Percentiles rank a stretch among this genome's conserved stretches.
phyloP scores from a whole-genome alignment of 1,284 basidiomycete genomes.

The Thelephora terrestris region DNA sequence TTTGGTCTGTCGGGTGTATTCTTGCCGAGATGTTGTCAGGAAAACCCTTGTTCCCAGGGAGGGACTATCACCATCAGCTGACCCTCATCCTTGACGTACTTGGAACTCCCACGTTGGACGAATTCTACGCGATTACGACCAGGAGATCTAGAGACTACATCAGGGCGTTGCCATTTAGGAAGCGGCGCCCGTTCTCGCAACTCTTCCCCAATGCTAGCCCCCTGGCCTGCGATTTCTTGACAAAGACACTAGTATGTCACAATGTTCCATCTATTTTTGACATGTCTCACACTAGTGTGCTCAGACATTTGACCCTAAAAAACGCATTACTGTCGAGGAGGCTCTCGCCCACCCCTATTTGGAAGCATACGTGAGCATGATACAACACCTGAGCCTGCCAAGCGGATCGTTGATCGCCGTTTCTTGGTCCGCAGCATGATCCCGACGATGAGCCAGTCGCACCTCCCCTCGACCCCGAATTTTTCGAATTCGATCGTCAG shows the following conservation, averaged over 20 bases:
- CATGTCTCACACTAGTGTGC: slow-evolving; percentile 7
- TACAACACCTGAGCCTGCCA: not conserved
- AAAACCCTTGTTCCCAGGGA: slow-evolving; percentile 90
- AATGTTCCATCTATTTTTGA: not conserved
- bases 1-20: slow-evolving; percentile 97
- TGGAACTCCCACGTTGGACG: slow-evolving; percentile 87
- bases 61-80: slow-evolving; percentile 94
- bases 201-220: slow-evolving; percentile 85
- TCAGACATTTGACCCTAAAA: slow-evolving; percentile 87
- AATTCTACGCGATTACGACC: slow-evolving; percentile 86
- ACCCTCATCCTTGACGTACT: slow-evolving; percentile 86
- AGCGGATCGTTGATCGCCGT: no score
- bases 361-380: slow-evolving; percentile 67
- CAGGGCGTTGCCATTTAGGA: slow-evolving; percentile 80
- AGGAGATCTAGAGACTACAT: slow-evolving; percentile 85
- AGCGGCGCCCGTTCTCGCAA: slow-evolving; percentile 65
- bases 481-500: slow-evolving; percentile 85
- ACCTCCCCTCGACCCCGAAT: slow-evolving; percentile 80
- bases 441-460: slow-evolving; percentile 91
- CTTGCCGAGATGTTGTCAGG: slow-evolving; percentile 94
- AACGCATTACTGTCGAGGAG: slow-evolving; percentile 85
- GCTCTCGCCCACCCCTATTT: slow-evolving; percentile 89
- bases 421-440: slow-evolving; percentile 48
- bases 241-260: slow-evolving; percentile 69
- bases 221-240: slow-evolving; percentile 83